A percentile compares a stretch with the other conserved stretches of the same genome.
Evolutionary conservation across 148 eudicot species (phyloP).

Genomic region (Chenopodium album): DNA sequence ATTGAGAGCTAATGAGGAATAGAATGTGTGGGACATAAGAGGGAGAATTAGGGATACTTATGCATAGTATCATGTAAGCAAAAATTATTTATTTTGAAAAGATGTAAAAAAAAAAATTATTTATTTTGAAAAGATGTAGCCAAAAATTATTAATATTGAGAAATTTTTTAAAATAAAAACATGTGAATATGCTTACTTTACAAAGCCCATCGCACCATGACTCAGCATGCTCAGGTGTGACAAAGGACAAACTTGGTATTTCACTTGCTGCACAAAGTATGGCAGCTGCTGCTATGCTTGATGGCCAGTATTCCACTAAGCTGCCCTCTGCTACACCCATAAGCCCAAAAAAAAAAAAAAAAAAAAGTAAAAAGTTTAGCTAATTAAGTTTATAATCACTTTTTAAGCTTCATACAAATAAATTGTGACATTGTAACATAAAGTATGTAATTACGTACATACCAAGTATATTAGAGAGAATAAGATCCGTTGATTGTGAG

Average conservation of each 20-base stretch:
- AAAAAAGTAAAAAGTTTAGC: background rate
- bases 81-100: background rate
- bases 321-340: conserved; percentile 58
- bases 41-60: background rate
- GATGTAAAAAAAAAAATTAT: background rate
- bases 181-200: conserved; percentile 53
- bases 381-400: background rate
- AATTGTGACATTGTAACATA: background rate
- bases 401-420: background rate
- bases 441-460: conserved; percentile 19
- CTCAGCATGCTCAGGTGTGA: conserved; percentile 62
- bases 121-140: background rate
- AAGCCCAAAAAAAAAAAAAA: background rate
- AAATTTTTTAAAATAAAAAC: background rate
- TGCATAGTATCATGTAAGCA: background rate
- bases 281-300: conserved; percentile 85
- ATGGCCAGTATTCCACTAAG: conserved; percentile 74
- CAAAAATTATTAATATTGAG: background rate
- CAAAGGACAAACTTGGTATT: conserved; percentile 62
- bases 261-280: conserved; percentile 82
- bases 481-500: conserved; percentile 63
- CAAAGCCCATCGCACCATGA: conserved; percentile 88
- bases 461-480: conserved; percentile 68
- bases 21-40: background rate
- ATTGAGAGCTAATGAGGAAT: background rate